These are phyloP conservation scores for Populus pruinosa DNA, from an alignment of 345 rosid genomes.

Conservation along the genomic window DNA sequence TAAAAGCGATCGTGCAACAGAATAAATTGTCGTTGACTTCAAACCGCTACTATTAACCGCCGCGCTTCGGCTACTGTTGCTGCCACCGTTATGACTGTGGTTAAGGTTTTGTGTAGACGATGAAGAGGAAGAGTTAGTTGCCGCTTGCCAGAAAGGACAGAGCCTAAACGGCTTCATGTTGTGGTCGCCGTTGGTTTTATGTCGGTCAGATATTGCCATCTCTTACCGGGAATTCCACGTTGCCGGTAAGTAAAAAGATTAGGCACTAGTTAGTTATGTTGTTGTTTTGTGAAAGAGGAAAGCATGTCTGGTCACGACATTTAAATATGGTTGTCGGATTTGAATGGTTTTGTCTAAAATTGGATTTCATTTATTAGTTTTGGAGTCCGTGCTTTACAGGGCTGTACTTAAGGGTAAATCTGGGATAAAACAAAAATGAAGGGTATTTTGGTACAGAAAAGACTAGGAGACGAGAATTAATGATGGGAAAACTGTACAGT, in stretches of 20 bases:
- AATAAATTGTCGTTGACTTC: conserved; percentile 47
- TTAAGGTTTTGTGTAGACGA: conserved; percentile 56
- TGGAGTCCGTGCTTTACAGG: conserved; percentile 14
- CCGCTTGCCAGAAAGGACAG: conserved; percentile 76
- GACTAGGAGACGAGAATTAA: neutral
- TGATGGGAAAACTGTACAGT: neutral
- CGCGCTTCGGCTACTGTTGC: conserved; percentile 24
- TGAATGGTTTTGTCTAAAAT: conserved; percentile 6
- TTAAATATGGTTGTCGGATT: conserved; percentile 31
- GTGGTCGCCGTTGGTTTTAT: conserved; percentile 25
- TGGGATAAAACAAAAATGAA: neutral
- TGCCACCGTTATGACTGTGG: conserved; percentile 17
- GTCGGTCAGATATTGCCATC: conserved; percentile 62
- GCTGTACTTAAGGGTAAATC: conserved; percentile 4
- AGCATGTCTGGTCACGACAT: conserved; percentile 17
- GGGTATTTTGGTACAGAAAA: neutral
- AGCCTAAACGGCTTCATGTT: conserved; percentile 55
- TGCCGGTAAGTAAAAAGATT: neutral
- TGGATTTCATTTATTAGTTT: neutral
- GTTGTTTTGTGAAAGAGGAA: neutral
- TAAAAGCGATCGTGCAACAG: conserved; percentile 79
- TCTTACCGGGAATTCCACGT: neutral
- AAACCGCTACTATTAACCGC: conserved; percentile 20
- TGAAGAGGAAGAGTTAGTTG: conserved; percentile 46
- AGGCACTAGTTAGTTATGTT: neutral